A percentile compares a stretch with the other conserved stretches of the same genome.
Conservation (phyloP, 139 green algal species). For the Chlorella sorokiniana region DNA sequence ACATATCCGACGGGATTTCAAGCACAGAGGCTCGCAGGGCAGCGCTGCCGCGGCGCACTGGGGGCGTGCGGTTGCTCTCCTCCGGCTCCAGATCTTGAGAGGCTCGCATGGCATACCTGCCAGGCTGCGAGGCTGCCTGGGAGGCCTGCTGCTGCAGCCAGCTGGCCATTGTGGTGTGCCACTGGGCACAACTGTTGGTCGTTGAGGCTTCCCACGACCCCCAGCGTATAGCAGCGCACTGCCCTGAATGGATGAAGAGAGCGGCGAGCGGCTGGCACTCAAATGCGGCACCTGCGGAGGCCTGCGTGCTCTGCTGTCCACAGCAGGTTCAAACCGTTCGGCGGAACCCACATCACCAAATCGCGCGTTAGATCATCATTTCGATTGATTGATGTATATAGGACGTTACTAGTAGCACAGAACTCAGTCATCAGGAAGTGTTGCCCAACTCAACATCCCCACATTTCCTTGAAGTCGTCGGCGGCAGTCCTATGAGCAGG, state of each 20-base stretch:
- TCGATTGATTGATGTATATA: too few species aligned
- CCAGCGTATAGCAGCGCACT: neutral
- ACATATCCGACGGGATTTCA: constrained; percentile 38
- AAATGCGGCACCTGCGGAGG: neutral
- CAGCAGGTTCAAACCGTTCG: too few species aligned
- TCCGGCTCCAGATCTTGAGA: constrained; percentile 13
- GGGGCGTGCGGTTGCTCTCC: constrained; percentile 56
- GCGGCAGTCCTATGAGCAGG: constrained; percentile 25
- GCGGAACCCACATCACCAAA: too few species aligned
- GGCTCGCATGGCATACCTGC: constrained; percentile 25
- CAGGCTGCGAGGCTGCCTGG: neutral
- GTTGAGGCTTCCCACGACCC: neutral
- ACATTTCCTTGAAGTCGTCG: too few species aligned
- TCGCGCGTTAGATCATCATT: too few species aligned
- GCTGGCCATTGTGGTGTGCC: neutral
- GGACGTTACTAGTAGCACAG: too few species aligned
- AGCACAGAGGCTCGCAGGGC: constrained; percentile 31
- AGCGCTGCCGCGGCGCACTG: constrained; percentile 11
- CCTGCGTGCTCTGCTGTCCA: too few species aligned
- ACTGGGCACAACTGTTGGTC: neutral
- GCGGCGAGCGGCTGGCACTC: neutral
- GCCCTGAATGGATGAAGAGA: neutral
- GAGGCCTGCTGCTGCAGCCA: constrained; percentile 29
- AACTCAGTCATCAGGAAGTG: too few species aligned
- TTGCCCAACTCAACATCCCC: too few species aligned